Conservation (phyloP, 441 rosid genomes). For the Brassica balearica region DNA sequence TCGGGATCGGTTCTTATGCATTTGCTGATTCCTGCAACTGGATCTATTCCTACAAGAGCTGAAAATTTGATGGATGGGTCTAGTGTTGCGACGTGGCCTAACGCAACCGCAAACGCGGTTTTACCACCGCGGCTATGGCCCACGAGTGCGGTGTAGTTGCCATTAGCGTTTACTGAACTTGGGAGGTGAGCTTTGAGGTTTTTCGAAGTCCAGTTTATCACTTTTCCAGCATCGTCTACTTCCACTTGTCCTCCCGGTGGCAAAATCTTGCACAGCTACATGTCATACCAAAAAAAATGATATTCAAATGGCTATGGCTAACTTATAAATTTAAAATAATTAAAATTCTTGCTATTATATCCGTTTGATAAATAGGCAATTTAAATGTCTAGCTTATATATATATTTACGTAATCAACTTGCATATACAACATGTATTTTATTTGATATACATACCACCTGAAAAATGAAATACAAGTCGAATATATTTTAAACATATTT, state of each 20-base stretch:
- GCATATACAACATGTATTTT: neutral
- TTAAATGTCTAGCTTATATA: neutral
- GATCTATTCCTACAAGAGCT: slow-evolving; percentile 55
- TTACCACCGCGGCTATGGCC: slow-evolving; percentile 73
- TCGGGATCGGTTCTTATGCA: slow-evolving; percentile 34
- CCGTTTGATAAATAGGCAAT: neutral
- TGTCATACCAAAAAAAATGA: neutral
- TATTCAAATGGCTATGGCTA: neutral
- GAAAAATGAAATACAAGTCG: neutral
- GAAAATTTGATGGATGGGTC: slow-evolving; percentile 40
- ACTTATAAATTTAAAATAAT: neutral
- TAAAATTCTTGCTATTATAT: neutral
- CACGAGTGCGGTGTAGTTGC: slow-evolving; percentile 39
- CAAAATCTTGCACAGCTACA: slow-evolving; percentile 26
- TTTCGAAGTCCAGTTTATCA: slow-evolving; percentile 49
- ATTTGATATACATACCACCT: neutral
- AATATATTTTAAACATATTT: neutral
- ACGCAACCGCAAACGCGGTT: slow-evolving; percentile 57
- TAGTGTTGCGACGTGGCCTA: slow-evolving; percentile 46
- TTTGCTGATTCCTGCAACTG: slow-evolving; percentile 49
- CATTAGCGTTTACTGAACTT: slow-evolving; percentile 36
- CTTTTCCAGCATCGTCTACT: slow-evolving; percentile 50
- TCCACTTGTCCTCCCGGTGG: slow-evolving; percentile 46
- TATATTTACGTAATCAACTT: neutral
- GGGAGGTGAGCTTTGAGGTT: slow-evolving; percentile 44